phyloP scores from a whole-genome alignment of 2,329 filamentous ascomycete species.

The Phyllosticta citriasiana region DNA sequence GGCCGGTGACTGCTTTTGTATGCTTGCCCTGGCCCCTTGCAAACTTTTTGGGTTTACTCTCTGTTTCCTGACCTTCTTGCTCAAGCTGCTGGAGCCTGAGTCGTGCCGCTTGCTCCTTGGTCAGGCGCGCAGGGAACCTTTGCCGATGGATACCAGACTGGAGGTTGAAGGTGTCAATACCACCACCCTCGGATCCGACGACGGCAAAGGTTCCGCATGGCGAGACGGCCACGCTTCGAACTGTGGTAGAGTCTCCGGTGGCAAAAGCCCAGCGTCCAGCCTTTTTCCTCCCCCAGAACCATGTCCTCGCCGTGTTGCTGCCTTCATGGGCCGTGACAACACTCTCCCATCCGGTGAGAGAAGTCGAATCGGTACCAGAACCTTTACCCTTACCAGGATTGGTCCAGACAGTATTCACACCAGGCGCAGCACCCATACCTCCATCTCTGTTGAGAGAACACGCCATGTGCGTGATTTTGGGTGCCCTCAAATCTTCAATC shows the following conservation, averaged over 20 bases:
- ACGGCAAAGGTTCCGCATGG: slow-evolving; percentile 90
- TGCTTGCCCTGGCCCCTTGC: slow-evolving; percentile 58
- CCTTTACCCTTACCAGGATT: slow-evolving; percentile 45
- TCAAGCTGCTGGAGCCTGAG: slow-evolving; percentile 55
- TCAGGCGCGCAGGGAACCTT: slow-evolving; percentile 71
- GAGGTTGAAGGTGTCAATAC: slow-evolving; percentile 91
- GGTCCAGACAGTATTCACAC: slow-evolving; percentile 73
- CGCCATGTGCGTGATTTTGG: slow-evolving; percentile 84
- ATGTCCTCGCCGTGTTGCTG: slow-evolving; percentile 78
- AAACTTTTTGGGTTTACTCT: slow-evolving; percentile 37
- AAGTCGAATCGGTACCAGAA: neutral
- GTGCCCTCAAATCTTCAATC: slow-evolving; percentile 69
- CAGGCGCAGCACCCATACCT: slow-evolving; percentile 76
- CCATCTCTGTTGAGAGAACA: slow-evolving; percentile 90
- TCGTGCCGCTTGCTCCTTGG: slow-evolving; percentile 67
- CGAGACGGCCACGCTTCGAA: slow-evolving; percentile 76
- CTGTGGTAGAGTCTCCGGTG: slow-evolving; percentile 72
- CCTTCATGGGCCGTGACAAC: slow-evolving; percentile 85
- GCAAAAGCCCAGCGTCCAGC: slow-evolving; percentile 89
- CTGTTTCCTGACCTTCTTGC: slow-evolving; percentile 37
- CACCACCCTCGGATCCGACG: slow-evolving; percentile 72
- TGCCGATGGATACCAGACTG: slow-evolving; percentile 87
- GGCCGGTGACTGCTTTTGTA: slow-evolving; percentile 69
- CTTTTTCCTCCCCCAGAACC: slow-evolving; percentile 95
- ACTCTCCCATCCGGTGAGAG: slow-evolving; percentile 89